Evolutionary conservation across 306 rosid genomes (phyloP), one percentile per base, ranked within the genome.

Genomic region (Alnus rubra): DNA sequence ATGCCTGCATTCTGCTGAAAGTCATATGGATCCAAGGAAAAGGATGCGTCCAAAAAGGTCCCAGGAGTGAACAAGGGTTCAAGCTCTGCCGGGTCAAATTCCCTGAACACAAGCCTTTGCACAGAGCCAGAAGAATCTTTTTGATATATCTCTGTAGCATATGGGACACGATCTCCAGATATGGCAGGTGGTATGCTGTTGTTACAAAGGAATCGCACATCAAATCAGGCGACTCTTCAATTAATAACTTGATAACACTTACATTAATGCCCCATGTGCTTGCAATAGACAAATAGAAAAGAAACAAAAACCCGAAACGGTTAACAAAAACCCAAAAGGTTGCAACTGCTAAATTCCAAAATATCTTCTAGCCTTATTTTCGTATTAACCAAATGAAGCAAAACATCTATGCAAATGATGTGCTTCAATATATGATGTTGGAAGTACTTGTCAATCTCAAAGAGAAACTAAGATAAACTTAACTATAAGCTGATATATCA

Each of bases 1-100:
- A 96, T 88, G 85, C 98, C 99, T 69, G 99, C 98, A 73, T 79
- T 86, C 85, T 91, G 96, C 79, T 84, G 92, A 87, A 83, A 90
- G 77, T 96, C 94, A 42, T 96, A 96, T 12, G 83, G 79, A 76
- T 90, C 96, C 80, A 96, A 84, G 81, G 96, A 90, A 84, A 96
- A 90, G 80, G 84, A 82, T 48, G 96, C 94, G 83, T 96, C 99
- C 58, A 96, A 75, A 65, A 81, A 83, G 71, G 84, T 85, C 75
- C 94, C 97, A 1, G 89, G 88, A 48, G 70, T 76, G 83, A 96
- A 88, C 82, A 96, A 75, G 63, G 89, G 63, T 47, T 74, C 83
- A 10, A 93, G 94, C 80, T 91, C 99, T 62, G 86, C 87, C 11
- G 96, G 86, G 37, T 93, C 96, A 28, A 84, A 91, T 77, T 84